phyloP scores from a whole-genome alignment of 202 grass and related monocot genomes.

The Zizania palustris region DNA sequence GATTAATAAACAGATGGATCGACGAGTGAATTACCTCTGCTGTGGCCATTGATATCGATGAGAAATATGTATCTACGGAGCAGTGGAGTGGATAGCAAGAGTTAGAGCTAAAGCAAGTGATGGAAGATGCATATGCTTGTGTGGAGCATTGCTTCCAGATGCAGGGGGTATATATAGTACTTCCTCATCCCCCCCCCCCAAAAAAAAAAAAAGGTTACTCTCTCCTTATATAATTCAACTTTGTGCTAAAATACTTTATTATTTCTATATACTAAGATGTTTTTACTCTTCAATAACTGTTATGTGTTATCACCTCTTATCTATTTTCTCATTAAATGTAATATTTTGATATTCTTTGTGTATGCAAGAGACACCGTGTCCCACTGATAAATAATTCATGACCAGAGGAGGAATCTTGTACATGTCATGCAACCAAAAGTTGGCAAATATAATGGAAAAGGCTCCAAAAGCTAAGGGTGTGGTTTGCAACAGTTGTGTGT shows the following conservation, averaged over 20 bases:
- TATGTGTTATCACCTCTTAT: too few relatives aligned
- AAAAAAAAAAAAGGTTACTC: too few relatives aligned
- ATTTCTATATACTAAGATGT: too few relatives aligned
- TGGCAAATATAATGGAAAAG: conserved; percentile 38
- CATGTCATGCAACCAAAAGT: conserved; percentile 21
- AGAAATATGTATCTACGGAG: background rate
- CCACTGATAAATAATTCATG: background rate
- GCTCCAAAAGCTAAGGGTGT: conserved; percentile 33
- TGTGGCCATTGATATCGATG: conserved; percentile 45
- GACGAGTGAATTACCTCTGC: conserved; percentile 40
- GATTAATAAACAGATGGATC: background rate
- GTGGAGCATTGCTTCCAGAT: conserved; percentile 25
- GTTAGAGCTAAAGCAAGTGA: conserved; percentile 25
- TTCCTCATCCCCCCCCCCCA: too few relatives aligned
- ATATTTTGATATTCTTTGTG: too few relatives aligned
- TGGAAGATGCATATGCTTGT: conserved; percentile 28
- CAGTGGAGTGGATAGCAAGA: background rate
- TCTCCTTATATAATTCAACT: too few relatives aligned
- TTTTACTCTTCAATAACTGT: too few relatives aligned
- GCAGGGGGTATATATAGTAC: conserved; percentile 48
- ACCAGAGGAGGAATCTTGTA: conserved; percentile 55
- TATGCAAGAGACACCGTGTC: too few relatives aligned
- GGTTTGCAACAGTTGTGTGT: background rate
- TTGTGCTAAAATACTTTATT: too few relatives aligned
- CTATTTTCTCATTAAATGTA: too few relatives aligned